Percentiles rank a stretch among this genome's conserved stretches.
These are phyloP conservation scores for Crithidia bombi DNA, from an alignment of 208 protist genomes.

Conservation along the genomic window DNA sequence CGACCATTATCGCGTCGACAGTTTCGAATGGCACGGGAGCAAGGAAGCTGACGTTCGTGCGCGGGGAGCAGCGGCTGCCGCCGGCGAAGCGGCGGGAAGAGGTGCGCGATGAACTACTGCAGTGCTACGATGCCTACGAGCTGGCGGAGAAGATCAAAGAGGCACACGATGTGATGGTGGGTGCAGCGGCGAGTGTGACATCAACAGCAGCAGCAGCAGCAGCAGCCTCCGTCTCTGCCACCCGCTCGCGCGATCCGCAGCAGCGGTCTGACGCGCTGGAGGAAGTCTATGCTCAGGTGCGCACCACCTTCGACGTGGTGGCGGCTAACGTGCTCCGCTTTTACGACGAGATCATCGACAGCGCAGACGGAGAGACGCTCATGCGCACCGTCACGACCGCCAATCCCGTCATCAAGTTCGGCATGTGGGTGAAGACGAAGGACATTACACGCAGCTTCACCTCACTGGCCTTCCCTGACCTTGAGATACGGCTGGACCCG, in stretches of 20 bases:
- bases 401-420: slow-evolving; percentile 83
- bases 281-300: slow-evolving; percentile 69
- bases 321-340: slow-evolving; percentile 71
- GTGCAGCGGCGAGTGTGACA: background rate
- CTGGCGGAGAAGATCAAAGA: slow-evolving; percentile 72
- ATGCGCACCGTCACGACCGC: slow-evolving; percentile 49
- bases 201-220: slow-evolving; percentile 4
- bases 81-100: slow-evolving; percentile 45
- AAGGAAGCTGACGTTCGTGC: slow-evolving; percentile 44
- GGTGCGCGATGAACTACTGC: slow-evolving; percentile 62
- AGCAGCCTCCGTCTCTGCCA: background rate
- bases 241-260: slow-evolving; percentile 3
- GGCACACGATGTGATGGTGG: slow-evolving; percentile 45
- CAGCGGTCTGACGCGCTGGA: slow-evolving; percentile 43
- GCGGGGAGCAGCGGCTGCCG: slow-evolving; percentile 62
- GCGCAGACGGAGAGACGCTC: slow-evolving; percentile 80
- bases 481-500: slow-evolving; percentile 86
- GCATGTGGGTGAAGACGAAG: slow-evolving; percentile 91
- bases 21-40: slow-evolving; percentile 1
- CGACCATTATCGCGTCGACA: slow-evolving; percentile 36
- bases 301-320: slow-evolving; percentile 77
- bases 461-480: slow-evolving; percentile 72
- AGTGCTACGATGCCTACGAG: slow-evolving; percentile 75
- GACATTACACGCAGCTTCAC: slow-evolving; percentile 87
- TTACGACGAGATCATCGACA: slow-evolving; percentile 85